These are phyloP conservation scores for Pythium oligandrum DNA, from an alignment of 352 stramenopile genomes.

Conservation along the genomic window DNA sequence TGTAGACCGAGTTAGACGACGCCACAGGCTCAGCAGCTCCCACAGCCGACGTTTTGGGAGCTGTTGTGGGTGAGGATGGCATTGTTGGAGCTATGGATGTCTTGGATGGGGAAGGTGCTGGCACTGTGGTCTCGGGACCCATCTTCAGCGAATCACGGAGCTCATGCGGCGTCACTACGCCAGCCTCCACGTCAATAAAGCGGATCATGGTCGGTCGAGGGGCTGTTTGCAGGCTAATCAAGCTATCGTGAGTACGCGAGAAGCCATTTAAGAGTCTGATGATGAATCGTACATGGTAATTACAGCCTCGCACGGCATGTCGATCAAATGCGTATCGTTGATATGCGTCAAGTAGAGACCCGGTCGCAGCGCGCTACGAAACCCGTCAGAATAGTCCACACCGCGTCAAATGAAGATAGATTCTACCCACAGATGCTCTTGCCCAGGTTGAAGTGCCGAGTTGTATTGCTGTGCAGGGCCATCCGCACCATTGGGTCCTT, in stretches of 20 bases:
- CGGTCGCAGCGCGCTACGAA: conserved; percentile 41
- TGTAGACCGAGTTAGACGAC: conserved; percentile 34
- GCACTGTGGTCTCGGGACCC: conserved; percentile 21
- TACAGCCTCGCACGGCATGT: conserved; percentile 58
- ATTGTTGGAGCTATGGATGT: background rate
- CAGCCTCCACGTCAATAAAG: conserved; percentile 75
- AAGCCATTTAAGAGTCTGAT: background rate
- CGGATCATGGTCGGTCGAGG: conserved; percentile 53
- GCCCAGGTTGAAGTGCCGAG: conserved; percentile 37
- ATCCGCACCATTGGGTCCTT: conserved; percentile 36
- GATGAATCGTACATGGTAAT: conserved; percentile 37
- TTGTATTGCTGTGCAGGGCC: conserved; percentile 75
- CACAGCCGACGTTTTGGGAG: conserved; percentile 4
- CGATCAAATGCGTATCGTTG: conserved; percentile 60
- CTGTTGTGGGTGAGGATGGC: background rate
- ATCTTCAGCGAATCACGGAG: conserved; percentile 56
- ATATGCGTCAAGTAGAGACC: conserved; percentile 82
- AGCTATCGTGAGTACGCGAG: background rate
- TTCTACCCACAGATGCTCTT: conserved; percentile 51
- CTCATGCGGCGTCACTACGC: conserved; percentile 71
- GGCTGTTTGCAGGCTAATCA: conserved; percentile 40
- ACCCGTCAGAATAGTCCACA: no score
- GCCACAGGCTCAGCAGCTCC: conserved; percentile 11
- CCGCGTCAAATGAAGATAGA: background rate
- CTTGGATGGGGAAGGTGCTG: conserved; percentile 8